Base-by-base conservation (phyloP, 192 early-diverging fungal species). In the Pilobolus umbonatus region DNA sequence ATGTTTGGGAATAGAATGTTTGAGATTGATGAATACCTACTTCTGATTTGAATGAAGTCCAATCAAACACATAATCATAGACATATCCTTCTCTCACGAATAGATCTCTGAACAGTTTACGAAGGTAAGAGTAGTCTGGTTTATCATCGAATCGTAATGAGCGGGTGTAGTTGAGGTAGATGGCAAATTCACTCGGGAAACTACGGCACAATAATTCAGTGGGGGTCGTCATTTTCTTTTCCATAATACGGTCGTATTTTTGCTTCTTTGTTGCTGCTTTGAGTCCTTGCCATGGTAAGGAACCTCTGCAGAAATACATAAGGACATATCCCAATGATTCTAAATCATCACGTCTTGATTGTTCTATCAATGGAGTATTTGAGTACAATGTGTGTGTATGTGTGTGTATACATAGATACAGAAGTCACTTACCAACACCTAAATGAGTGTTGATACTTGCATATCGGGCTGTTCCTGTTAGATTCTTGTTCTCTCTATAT, bases 161-260 rank as follows among this genome's bases (percentile, higher is more conserved):
- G 31, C 89, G 85, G 42, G 83, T 80, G 61, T 92, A 94, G 70
- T 92, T 92, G 56, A 94, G 73, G 63, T 92, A 94, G 39, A 90
- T 83, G 9, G 86, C 84, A 73, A 94, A 92, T 69, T 94, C 92
- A 62, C 78, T 80, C 9, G 89, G 90, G 56, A 85, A 86, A 4
- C 86, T 81, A 39, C 87, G 87, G 71, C 90, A 92, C 14, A 94
- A 75, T 59, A 85, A 72, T 62, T 91, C 92, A 12, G 89, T 85
- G 21, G 83, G 81, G 6, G 90, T 91, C 19, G 83, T 90, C 85
- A 92, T 90, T 82, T 94, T 94, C 77, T 88, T 91, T 59, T 92
- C 90, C 90, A 91, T 89, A 57, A 94, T 94, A 57, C 88, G 87
- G 71, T 94, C 92, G 74, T 94, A 92, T 75, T 92, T 92, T 86